phyloP scores from a whole-genome alignment of 768 basidiomycete species.

The Atractiella rhizophila region DNA sequence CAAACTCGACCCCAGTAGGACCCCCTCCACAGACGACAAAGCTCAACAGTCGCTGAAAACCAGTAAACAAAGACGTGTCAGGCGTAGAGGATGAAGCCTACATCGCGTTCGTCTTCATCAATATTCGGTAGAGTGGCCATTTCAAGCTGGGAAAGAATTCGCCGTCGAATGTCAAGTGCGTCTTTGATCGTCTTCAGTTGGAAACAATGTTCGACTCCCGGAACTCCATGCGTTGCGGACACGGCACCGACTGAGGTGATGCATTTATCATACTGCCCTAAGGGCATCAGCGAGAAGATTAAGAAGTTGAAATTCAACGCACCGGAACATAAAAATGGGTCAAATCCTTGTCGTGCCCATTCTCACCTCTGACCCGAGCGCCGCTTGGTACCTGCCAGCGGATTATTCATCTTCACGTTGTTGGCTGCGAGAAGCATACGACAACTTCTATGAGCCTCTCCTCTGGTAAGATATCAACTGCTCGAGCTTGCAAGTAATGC shows the following conservation, averaged over 20 bases:
- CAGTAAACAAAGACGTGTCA: too few species aligned
- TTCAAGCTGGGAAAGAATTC: conserved; percentile 82
- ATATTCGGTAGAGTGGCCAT: conserved; percentile 67
- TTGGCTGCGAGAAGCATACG: too few species aligned
- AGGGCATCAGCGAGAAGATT: neutral
- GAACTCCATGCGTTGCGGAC: conserved; percentile 76
- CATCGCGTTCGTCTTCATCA: conserved; percentile 57
- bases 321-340: conserved; percentile 77
- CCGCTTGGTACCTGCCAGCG: too few species aligned
- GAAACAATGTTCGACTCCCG: conserved; percentile 61
- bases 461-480: conserved; percentile 68
- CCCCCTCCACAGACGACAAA: conserved; percentile 92
- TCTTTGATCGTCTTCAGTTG: conserved; percentile 73
- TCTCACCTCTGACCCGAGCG: conserved; percentile 37
- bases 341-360: too few species aligned
- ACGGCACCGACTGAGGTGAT: conserved; percentile 75
- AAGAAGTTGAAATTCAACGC: conserved; percentile 21
- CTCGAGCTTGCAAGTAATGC: conserved; percentile 65
- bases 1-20: conserved; percentile 70
- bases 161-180: conserved; percentile 63
- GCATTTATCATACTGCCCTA: conserved; percentile 50
- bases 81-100: too few species aligned
- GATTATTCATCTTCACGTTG: too few species aligned
- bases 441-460: conserved; percentile 71
- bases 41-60: conserved; percentile 54